Evolutionary conservation across 2,329 filamentous ascomycete species (phyloP), one percentile per base, ranked within the genome.

Genomic region (Cryphonectria parasitica): DNA sequence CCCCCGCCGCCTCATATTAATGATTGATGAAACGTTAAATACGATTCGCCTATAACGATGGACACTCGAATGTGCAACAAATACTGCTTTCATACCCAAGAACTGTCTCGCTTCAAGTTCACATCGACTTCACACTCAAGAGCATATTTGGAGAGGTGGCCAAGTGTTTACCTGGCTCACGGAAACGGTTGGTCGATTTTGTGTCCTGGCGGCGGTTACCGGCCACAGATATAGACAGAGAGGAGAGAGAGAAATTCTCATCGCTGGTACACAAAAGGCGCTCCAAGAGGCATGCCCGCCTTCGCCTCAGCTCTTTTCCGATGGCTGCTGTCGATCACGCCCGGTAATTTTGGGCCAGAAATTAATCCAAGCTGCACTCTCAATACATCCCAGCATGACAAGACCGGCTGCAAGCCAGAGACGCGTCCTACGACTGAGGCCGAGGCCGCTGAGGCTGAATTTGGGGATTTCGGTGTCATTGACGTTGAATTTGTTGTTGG

Each of bases 271-370:
- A 65, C 45, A 36, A 54, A 65, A 65, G 52, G 45, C 7, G 41
- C 63, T n/a, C 19, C 6, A 36, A 49, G 22, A 22, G 28, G 39
- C 61, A 31, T 25, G 17, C 41, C 19, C 45, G n/a, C 45, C 22
- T 43, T 8, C n/a, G 25, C 28, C 34, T 54, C 5, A 10, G 19
- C 3, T 36, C 39, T 41, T 28, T 34, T 13, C 62, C 34, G 31
- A 56, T 6, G 52, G n/a, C 39, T 58, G 28, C 41, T 43, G 63
- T 13, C 71, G 65, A 39, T 68, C 64, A 65, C 71, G 72, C 22
- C 75, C 74, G 41, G 69, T 58, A 13, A 76, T 72, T 73, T 69
- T 73, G 0, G 76, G 77, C 65, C 72, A 75, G 45, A 75, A 75
- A 36, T 72, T 75, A 39, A 73, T 54, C 74, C 73, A 77, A 31